Conservation (phyloP, 2,329 filamentous ascomycete species). For the Hymenoscyphus repandus region DNA sequence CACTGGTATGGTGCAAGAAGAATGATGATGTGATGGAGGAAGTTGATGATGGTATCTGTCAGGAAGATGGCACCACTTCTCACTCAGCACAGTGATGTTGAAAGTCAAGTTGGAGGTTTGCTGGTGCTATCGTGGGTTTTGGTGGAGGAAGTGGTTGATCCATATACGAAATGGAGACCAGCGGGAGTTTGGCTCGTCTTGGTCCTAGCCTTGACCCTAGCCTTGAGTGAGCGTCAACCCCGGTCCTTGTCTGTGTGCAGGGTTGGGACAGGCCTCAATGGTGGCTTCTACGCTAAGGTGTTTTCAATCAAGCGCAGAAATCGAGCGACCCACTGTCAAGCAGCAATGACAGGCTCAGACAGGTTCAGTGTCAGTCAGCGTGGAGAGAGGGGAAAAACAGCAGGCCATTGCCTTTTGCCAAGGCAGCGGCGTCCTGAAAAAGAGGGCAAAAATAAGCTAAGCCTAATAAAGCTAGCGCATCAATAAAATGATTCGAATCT, state of each 20-base stretch:
- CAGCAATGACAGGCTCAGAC: no score
- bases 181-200: constrained; percentile 15
- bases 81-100: background rate
- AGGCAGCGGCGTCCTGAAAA: no score
- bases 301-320: background rate
- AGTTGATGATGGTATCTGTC: background rate
- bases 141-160: background rate
- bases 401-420: no score
- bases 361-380: no score
- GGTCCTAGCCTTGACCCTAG: no score
- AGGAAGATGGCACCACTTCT: no score
- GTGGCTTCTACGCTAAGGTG: background rate
- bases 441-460: no score
- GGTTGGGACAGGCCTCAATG: background rate
- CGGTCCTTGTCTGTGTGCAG: background rate
- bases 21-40: constrained; percentile 3
- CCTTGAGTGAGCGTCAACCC: background rate
- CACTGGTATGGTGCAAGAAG: constrained; percentile 1
- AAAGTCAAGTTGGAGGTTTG: background rate
- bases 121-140: background rate
- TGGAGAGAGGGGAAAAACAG: no score
- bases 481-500: no score
- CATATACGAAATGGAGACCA: constrained; percentile 19
- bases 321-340: no score
- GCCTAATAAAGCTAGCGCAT: no score